These are phyloP conservation scores for Kodamaea sagamina DNA, from an alignment of 805 yeast genomes.

Conservation along the genomic window DNA sequence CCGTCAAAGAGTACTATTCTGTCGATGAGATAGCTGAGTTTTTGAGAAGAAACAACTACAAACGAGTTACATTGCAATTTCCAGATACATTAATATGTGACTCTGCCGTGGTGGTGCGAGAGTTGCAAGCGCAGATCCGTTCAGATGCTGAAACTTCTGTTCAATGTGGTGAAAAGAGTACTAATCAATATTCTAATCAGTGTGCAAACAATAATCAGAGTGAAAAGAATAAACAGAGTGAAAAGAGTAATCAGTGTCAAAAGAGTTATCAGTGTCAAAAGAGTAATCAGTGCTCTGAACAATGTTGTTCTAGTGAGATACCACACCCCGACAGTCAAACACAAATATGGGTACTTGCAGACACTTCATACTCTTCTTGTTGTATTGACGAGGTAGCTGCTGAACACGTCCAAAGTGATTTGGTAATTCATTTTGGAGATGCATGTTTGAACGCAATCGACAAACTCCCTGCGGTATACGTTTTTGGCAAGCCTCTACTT, in stretches of 20 bases:
- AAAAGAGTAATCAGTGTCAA: not conserved
- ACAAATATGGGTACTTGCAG: constrained; percentile 78
- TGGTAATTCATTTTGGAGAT: constrained; percentile 91
- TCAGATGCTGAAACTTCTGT: not conserved
- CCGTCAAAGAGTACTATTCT: constrained; percentile 55
- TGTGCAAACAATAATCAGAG: too few species aligned
- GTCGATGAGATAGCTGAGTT: constrained; percentile 48
- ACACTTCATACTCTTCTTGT: constrained; percentile 92
- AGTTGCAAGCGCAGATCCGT: constrained; percentile 45
- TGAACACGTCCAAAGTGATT: constrained; percentile 82
- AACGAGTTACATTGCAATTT: constrained; percentile 78
- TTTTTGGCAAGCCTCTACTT: constrained; percentile 69
- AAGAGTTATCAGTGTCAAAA: not conserved
- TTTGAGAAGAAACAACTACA: constrained; percentile 41
- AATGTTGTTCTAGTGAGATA: too few species aligned
- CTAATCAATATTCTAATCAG: too few species aligned
- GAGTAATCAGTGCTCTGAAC: too few species aligned
- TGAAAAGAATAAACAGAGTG: too few species aligned
- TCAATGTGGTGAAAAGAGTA: too few species aligned
- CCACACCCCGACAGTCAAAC: too few species aligned
- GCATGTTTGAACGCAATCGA: constrained; percentile 85
- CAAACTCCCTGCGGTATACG: constrained; percentile 72
- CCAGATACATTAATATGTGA: constrained; percentile 82
- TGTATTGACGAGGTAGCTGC: constrained; percentile 98
- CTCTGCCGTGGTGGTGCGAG: constrained; percentile 67